Conservation (phyloP, 768 basidiomycete species). For the Trametes punicea region DNA sequence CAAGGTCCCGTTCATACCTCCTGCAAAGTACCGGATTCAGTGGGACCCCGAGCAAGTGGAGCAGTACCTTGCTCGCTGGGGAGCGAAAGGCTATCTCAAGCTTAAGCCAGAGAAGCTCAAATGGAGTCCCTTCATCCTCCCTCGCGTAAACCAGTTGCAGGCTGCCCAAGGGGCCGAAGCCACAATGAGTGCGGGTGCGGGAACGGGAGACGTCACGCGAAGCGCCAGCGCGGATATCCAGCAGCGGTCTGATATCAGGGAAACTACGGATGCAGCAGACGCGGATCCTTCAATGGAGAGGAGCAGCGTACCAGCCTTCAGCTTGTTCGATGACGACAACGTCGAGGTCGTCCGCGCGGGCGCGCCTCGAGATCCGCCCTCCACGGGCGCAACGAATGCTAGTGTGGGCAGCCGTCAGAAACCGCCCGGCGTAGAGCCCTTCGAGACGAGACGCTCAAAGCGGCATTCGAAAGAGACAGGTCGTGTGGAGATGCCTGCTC, state of each 20-base stretch:
- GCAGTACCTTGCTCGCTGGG: constrained; percentile 65
- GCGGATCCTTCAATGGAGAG: background rate
- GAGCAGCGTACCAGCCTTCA: constrained; percentile 22
- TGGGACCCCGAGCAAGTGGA: constrained; percentile 70
- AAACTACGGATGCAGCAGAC: background rate
- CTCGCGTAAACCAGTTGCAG: constrained; percentile 39
- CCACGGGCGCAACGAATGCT: background rate
- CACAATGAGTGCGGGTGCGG: background rate
- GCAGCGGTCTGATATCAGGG: background rate
- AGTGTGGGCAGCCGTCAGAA: background rate
- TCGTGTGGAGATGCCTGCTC: constrained; percentile 1
- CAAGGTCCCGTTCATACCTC: constrained; percentile 57
- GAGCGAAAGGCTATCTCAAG: constrained; percentile 71
- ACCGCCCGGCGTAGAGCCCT: constrained; percentile 6
- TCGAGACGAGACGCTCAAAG: constrained; percentile 6
- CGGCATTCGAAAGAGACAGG: constrained; percentile 7
- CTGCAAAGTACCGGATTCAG: constrained; percentile 67
- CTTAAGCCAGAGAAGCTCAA: constrained; percentile 82
- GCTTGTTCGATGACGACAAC: constrained; percentile 31
- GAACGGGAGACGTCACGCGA: no score
- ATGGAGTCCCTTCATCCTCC: constrained; percentile 90
- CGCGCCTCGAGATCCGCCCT: background rate
- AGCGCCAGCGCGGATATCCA: background rate
- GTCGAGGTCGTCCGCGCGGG: constrained; percentile 23
- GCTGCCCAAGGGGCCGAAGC: background rate